Conservation (phyloP, 257 asterid species). For the Echites panduratus region DNA sequence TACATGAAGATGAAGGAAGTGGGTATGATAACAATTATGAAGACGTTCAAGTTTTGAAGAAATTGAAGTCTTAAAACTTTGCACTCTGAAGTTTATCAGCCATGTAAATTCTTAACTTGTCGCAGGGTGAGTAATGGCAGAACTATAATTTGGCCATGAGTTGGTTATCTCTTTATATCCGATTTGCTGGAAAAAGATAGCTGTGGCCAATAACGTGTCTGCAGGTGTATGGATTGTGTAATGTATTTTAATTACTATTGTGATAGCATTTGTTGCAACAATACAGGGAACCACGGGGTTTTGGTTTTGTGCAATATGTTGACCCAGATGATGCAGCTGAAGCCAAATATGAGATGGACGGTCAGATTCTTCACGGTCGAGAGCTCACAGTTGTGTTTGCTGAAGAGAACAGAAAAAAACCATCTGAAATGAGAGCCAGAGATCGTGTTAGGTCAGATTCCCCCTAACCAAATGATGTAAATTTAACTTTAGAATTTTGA, state of each 20-base stretch:
- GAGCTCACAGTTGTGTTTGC: conserved; percentile 75
- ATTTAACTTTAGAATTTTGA: background rate
- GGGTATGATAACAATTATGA: conserved; percentile 35
- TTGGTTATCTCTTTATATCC: background rate
- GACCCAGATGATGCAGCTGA: conserved; percentile 83
- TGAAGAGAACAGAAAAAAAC: conserved; percentile 72
- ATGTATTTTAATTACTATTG: background rate
- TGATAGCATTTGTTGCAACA: background rate
- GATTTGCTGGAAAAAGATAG: background rate
- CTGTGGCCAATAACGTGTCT: background rate
- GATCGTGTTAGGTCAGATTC: conserved; percentile 28
- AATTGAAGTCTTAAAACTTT: conserved; percentile 36
- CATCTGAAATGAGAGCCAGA: conserved; percentile 71
- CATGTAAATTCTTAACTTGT: conserved; percentile 22
- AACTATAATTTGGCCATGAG: background rate
- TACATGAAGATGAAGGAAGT: conserved; percentile 62
- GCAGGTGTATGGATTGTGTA: background rate
- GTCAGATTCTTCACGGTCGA: conserved; percentile 54
- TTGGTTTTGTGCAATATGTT: conserved; percentile 77
- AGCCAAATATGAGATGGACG: conserved; percentile 70
- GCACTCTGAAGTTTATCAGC: conserved; percentile 40
- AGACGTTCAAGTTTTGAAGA: conserved; percentile 45
- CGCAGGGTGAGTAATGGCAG: conserved; percentile 16
- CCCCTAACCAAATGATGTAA: background rate
- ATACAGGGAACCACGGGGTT: conserved; percentile 74